Percentiles rank a stretch among this genome's conserved stretches.
phyloP scores from a whole-genome alignment of 139 green algal species.

The Tetraselmis striata region DNA sequence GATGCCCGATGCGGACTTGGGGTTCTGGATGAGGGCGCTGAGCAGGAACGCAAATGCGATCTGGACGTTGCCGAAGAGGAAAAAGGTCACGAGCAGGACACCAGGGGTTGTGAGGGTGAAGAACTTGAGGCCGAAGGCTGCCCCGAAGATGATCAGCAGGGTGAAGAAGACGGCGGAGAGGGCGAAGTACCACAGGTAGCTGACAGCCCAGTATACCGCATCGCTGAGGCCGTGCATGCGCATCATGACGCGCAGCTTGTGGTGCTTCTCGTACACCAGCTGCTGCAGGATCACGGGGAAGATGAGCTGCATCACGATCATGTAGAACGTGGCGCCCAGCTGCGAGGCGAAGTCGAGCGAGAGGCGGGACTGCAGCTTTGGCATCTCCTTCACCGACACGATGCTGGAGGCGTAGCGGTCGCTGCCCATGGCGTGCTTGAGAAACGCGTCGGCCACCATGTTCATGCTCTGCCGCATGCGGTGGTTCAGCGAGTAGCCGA shows the following conservation, averaged over 20 bases:
- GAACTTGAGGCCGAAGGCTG: constrained; percentile 58
- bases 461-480: too few species aligned
- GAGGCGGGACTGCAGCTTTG: neutral
- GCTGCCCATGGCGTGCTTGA: neutral
- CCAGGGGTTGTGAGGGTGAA: constrained; percentile 53
- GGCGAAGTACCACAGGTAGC: constrained; percentile 50
- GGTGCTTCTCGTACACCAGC: constrained; percentile 62
- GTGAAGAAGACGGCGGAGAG: constrained; percentile 59
- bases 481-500: too few species aligned
- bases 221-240: constrained; percentile 57
- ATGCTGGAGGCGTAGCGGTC: neutral
- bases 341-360: neutral
- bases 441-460: too few species aligned
- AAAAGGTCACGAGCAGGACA: constrained; percentile 73
- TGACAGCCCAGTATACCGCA: constrained; percentile 37
- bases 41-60: constrained; percentile 78
- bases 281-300: neutral
- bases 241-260: constrained; percentile 70
- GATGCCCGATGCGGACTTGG: constrained; percentile 53
- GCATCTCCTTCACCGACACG: neutral
- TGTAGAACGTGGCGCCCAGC: neutral
- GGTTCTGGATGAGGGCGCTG: constrained; percentile 56
- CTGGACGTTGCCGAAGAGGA: constrained; percentile 79
- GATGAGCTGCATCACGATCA: neutral
- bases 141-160: constrained; percentile 59